Conservation (phyloP, 768 basidiomycete species). For the Thelephora aurantiotincta region DNA sequence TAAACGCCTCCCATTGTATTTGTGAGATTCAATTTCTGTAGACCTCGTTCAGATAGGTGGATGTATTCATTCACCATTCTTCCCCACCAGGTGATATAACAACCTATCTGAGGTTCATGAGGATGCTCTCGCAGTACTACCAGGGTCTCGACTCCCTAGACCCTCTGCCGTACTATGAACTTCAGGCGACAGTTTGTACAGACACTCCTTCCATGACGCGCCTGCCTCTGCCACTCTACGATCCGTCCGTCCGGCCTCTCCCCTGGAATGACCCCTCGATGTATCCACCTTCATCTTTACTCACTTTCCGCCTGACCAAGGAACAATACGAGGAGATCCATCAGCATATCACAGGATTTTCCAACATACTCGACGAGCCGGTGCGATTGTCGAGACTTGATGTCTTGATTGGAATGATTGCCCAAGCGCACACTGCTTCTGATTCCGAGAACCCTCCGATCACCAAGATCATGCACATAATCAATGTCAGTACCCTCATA, state of each 20-base stretch:
- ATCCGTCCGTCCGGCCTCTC: background rate
- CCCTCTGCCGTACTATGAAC: slow-evolving; percentile 4
- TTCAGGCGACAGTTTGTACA: background rate
- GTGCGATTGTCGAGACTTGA: background rate
- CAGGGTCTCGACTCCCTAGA: slow-evolving; percentile 7
- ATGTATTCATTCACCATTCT: background rate
- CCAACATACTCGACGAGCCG: background rate
- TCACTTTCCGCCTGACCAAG: slow-evolving; percentile 6
- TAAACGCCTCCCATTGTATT: slow-evolving; percentile 3
- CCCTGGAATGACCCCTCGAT: slow-evolving; percentile 1
- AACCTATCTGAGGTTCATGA: slow-evolving; percentile 1
- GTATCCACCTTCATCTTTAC: background rate
- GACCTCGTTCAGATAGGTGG: background rate
- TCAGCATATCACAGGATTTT: background rate
- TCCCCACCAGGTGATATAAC: slow-evolving; percentile 5
- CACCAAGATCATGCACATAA: background rate
- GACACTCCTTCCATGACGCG: background rate
- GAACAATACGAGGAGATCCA: slow-evolving; percentile 4
- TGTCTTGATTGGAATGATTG: background rate
- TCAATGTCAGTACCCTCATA: background rate
- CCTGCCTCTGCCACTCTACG: background rate
- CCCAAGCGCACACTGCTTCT: background rate
- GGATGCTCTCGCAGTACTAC: slow-evolving; percentile 8
- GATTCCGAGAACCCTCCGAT: background rate
- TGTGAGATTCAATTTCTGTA: background rate